These are phyloP conservation scores for Naganishia onofrii DNA, from an alignment of 768 basidiomycete genomes.

Conservation along the genomic window DNA sequence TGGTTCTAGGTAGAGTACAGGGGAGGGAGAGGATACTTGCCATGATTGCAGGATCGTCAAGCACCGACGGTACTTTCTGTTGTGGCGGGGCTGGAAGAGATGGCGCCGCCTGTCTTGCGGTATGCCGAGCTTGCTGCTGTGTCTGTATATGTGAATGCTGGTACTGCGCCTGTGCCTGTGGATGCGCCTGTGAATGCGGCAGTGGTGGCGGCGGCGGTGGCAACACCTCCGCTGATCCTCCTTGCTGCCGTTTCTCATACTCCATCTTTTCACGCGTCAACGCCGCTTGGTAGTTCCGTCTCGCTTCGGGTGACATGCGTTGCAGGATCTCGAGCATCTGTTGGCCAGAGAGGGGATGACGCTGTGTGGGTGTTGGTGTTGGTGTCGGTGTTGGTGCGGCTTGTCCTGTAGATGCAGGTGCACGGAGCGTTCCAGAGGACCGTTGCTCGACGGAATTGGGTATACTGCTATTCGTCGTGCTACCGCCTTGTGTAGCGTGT, in stretches of 20 bases:
- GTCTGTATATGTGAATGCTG: neutral
- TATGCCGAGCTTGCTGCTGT: neutral
- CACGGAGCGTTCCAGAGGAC: neutral
- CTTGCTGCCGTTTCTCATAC: neutral
- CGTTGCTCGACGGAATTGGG: neutral
- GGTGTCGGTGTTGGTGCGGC: neutral
- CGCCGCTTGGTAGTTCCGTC: constrained; percentile 21
- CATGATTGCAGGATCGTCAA: constrained; percentile 42
- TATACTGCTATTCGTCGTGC: neutral
- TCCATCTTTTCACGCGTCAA: constrained; percentile 19
- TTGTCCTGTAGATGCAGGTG: neutral
- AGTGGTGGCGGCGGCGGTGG: neutral
- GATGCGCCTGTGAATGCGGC: neutral
- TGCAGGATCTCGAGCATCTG: constrained; percentile 13
- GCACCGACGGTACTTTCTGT: constrained; percentile 12
- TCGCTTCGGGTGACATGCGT: constrained; percentile 7
- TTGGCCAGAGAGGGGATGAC: constrained; percentile 4
- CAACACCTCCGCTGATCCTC: neutral
- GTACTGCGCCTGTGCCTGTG: neutral
- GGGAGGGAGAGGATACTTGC: neutral
- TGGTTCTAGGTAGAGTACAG: neutral
- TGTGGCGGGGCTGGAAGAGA: neutral
- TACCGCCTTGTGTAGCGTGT: neutral
- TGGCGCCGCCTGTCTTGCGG: neutral
- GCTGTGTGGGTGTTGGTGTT: too few relatives aligned